A percentile compares a stretch with the other conserved stretches of the same genome.
phyloP scores from a whole-genome alignment of 225 moss, liverwort and hornwort genomes.

The Rhytidiadelphus loreus region DNA sequence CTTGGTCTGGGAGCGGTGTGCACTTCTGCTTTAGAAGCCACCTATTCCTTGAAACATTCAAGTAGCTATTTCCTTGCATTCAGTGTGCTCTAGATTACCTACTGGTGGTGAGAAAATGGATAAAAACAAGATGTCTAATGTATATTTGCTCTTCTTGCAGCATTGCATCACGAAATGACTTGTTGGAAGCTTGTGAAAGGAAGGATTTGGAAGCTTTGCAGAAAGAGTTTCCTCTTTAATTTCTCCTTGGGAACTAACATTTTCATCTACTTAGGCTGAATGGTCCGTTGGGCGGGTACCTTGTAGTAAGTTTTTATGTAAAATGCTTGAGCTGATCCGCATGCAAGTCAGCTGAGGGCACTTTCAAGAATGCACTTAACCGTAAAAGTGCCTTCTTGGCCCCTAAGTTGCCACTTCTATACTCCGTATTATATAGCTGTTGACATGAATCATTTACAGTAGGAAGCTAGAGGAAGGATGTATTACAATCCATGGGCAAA shows the following conservation, averaged over 20 bases:
- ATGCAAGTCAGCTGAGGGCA: not conserved
- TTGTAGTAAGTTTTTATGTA: not conserved
- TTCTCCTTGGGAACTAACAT: not conserved
- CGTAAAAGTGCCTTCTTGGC: not conserved
- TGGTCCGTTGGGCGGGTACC: not conserved
- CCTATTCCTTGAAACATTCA: not conserved
- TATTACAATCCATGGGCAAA: not conserved
- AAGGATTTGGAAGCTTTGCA: constrained; percentile 56
- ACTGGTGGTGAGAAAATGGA: not conserved
- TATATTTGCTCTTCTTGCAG: constrained; percentile 33
- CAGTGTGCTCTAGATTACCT: not conserved
- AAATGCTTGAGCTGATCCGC: not conserved
- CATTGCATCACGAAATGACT: constrained; percentile 56
- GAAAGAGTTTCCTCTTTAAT: constrained; percentile 61
- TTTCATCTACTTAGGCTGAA: not conserved
- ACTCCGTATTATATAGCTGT: not conserved
- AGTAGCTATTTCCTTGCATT: not conserved
- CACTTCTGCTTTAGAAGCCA: not conserved
- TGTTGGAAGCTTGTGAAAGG: constrained; percentile 70
- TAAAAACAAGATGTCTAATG: not conserved
- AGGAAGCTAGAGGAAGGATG: not conserved
- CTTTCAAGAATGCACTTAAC: not conserved
- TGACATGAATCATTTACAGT: not conserved
- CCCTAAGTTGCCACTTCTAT: not conserved
- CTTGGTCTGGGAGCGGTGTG: not conserved